Conservation (phyloP, 257 asterid genomes). For the Osmanthus fragrans region DNA sequence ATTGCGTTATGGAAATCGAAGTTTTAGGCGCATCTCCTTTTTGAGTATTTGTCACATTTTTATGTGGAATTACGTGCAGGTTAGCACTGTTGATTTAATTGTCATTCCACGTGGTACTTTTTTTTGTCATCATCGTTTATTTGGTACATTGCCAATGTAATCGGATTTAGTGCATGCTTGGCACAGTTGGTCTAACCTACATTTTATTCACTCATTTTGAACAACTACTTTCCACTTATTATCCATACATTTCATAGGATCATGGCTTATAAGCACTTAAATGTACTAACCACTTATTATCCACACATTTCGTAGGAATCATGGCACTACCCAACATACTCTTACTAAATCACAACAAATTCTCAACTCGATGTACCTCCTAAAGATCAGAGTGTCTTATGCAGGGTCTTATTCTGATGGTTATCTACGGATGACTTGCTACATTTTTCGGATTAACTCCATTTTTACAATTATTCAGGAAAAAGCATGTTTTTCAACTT, state of each 20-base stretch:
- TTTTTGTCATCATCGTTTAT: background rate
- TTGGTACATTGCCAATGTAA: background rate
- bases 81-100: background rate
- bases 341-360: background rate
- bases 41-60: background rate
- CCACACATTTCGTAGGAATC: too few species aligned
- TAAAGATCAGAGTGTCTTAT: background rate
- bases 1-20: background rate
- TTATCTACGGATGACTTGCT: background rate
- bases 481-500: slow-evolving; percentile 67
- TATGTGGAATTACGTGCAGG: too few species aligned
- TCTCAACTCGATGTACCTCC: background rate
- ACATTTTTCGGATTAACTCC: background rate
- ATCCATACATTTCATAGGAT: too few species aligned
- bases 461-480: slow-evolving; percentile 42
- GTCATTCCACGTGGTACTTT: background rate
- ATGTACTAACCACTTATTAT: too few species aligned
- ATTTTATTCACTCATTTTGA: too few species aligned
- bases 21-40: background rate
- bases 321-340: too few species aligned
- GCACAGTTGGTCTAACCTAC: too few species aligned
- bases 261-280: too few species aligned
- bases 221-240: too few species aligned
- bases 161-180: too few species aligned
- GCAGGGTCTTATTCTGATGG: background rate